Base-by-base conservation (phyloP, 163 green algal genomes). In the Picocystis sp. region DNA sequence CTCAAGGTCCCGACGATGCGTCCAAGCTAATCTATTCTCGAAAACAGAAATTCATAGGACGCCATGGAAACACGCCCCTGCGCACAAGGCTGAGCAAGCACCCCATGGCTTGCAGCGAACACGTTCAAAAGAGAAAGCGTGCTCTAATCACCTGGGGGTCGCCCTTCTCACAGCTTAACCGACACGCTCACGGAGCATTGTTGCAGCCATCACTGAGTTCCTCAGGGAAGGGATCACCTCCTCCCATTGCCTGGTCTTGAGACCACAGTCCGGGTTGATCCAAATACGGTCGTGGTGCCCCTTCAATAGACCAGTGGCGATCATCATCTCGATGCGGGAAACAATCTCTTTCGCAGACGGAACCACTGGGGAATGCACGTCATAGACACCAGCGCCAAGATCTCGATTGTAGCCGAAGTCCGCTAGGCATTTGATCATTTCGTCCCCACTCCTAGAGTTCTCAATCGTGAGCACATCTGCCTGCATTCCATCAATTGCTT, bases 401-500 rank as follows among this genome's bases (percentile, higher is more conserved):
- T 89, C 84, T 22, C 71, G 61, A 47, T 42, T 45, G 70, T 93
- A 94, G n/a, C 76, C 71, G 15, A 67, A 71, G 25, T 50, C 52
- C 21, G 77, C 67, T 47, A 93, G 73, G 0, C 69, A 74, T 13
- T 23, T 23, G 14, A 93, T 60, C 77, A 92, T 92, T 50, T 80
- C 80, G 60, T 91, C 60, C 43, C 69, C 79, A 22, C 55, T 76
- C 45, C 84, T 72, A 19, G 65, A 81, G 74, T 92, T 94, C 70
- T 94, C 84, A 47, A 94, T 94, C 21, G 84, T 94, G 61, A 94
- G 76, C 44, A 93, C 84, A 57, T 94, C 84, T 12, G 74, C 79
- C 53, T 93, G 77, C 71, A 94, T 79, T 34, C 43, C 61, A 45
- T 84, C 70, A 53, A 94, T 86, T 42, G 83, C 78, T 1, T 45